Evolutionary conservation across 345 rosid genomes (phyloP).

Genomic region (Syzygium aqueum): DNA sequence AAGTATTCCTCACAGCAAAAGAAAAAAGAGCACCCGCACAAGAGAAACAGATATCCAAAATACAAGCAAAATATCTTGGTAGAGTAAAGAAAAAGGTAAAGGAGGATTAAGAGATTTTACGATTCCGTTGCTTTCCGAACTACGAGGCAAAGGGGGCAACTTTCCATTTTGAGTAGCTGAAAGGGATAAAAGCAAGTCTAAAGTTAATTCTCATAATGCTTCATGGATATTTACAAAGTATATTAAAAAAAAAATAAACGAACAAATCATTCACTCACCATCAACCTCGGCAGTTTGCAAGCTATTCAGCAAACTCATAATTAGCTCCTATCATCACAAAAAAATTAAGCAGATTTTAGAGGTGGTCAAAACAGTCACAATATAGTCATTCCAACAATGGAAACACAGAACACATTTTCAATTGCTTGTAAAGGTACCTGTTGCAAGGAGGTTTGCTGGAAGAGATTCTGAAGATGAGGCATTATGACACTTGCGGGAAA

Average conservation of each 20-base stretch:
- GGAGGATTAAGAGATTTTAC: constrained; percentile 15
- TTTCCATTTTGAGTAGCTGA: constrained; percentile 77
- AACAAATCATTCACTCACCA: constrained; percentile 33
- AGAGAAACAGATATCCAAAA: background rate
- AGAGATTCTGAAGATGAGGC: constrained; percentile 83
- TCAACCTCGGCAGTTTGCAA: constrained; percentile 65
- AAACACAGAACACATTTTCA: background rate
- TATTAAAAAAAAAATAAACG: background rate
- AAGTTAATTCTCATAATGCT: background rate
- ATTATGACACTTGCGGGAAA: constrained; percentile 33
- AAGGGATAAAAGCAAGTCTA: constrained; percentile 4
- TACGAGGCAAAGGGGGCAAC: constrained; percentile 66
- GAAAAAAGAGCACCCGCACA: background rate
- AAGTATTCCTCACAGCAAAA: background rate
- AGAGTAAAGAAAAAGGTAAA: background rate
- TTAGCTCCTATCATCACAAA: constrained; percentile 58
- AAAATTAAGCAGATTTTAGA: constrained; percentile 7
- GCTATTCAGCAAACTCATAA: constrained; percentile 50
- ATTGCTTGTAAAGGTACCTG: constrained; percentile 39
- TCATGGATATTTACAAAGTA: background rate
- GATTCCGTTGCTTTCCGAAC: constrained; percentile 61
- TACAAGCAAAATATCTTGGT: background rate
- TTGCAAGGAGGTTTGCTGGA: constrained; percentile 81
- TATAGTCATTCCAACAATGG: background rate
- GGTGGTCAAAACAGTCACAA: background rate